Evolutionary conservation across 2,329 filamentous ascomycete species (phyloP).

Genomic region (Colletotrichum tofieldiae): DNA sequence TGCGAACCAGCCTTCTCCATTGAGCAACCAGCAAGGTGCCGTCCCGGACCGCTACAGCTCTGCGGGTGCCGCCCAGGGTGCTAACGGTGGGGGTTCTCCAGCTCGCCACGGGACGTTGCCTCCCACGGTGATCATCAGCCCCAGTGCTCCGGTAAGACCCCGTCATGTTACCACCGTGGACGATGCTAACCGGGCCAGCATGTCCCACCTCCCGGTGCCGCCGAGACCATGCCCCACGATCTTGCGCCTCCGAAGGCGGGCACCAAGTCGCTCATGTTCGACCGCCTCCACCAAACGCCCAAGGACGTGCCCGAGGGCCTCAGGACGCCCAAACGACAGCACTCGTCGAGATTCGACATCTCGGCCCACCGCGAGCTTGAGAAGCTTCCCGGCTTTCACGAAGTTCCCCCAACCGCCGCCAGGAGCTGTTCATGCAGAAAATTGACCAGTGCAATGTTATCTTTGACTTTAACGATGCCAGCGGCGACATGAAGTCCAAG

Average conservation of each 20-base stretch:
- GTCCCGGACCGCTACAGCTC: conserved; percentile 61
- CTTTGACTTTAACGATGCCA: conserved; percentile 99
- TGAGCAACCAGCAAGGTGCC: conserved; percentile 52
- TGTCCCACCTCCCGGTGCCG: conserved; percentile 90
- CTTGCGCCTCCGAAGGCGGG: conserved; percentile 94
- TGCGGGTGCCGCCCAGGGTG: conserved; percentile 55
- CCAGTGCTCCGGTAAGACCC: conserved; percentile 86
- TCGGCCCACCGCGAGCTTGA: conserved; percentile 97
- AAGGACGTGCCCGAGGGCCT: conserved; percentile 97
- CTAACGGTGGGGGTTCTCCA: conserved; percentile 70
- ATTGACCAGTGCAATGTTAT: conserved; percentile 99
- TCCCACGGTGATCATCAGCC: conserved; percentile 94
- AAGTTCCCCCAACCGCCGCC: conserved; percentile 95
- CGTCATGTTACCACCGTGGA: conserved; percentile 36
- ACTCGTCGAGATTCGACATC: conserved; percentile 97
- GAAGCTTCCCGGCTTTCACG: conserved; percentile 97
- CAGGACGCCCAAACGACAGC: conserved; percentile 94
- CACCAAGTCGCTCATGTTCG: conserved; percentile 89
- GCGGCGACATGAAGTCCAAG: conserved; percentile 99
- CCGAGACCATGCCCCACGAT: conserved; percentile 98
- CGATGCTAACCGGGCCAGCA: conserved; percentile 71
- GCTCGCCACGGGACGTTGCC: conserved; percentile 77
- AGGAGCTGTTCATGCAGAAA: conserved; percentile 99
- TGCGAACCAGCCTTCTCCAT: conserved; percentile 58
- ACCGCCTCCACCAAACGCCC: conserved; percentile 91